Base-by-base conservation (phyloP, 306 rosid genomes). In the Dalbergia oliveri region DNA sequence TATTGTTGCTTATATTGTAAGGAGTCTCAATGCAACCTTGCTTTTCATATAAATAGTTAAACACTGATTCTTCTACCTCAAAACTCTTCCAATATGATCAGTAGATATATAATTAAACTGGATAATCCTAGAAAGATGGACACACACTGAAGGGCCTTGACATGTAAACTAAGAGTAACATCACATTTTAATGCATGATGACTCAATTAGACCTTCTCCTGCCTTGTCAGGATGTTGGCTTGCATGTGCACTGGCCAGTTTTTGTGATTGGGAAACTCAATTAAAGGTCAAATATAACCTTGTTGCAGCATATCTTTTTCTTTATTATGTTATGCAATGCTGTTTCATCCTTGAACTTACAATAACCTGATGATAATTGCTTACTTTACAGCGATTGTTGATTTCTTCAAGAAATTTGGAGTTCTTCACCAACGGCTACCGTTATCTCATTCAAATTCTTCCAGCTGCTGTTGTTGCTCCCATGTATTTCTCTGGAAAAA, bases 401-500 rank as follows among this genome's bases (percentile, higher is more conserved):
- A 89, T 95, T 86, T 81, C 97, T 89, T 95, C 99, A 49, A 88
- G 99, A 87, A 95, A 95, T 81, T 90, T 95, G 4, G 99, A 95
- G 14, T 93, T 93, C 83, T 93, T 95, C 90, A 95, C 98, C 86
- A 89, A 9, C 81, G 99, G 99, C 72, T 95, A 95, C 82, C 98
- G 98, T 78, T 91, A 93, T 79, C 86, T 82, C 70, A 93, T 95
- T 89, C 99, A 93, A 80, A 84, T 95, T 89, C 99, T 95, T 82
- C 99, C 99, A 11, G 98, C 89, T 41, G 99, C 99, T 69, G 97
- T 95, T 75, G 97, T 95, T 86, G 99, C 99, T 43, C 99, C 99
- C 23, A 90, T 95, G 99, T 95, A 76, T 85, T 95, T 95, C 81
- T 81, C 99, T 0, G 99, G 99, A 21, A 91, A 95, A 87, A 95